These are phyloP conservation scores for Suillus bovinus DNA, from an alignment of 768 basidiomycete genomes.

Conservation along the genomic window DNA sequence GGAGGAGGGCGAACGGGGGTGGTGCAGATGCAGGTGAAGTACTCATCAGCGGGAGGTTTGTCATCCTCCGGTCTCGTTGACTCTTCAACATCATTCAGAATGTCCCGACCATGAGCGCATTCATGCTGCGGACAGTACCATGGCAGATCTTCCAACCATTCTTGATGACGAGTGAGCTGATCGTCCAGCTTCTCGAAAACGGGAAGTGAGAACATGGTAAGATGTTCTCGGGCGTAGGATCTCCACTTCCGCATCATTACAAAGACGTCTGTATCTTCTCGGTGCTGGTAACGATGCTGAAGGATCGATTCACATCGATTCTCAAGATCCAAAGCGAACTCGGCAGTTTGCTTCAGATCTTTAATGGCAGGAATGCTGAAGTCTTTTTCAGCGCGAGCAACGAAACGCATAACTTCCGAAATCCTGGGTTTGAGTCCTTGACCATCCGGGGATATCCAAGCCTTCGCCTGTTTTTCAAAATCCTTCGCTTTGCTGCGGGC, in stretches of 20 bases:
- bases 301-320: conserved; percentile 72
- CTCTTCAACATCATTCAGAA: conserved; percentile 75
- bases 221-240: conserved; percentile 67
- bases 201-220: conserved; percentile 72
- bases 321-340: conserved; percentile 80
- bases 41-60: conserved; percentile 75
- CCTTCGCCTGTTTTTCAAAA: conserved; percentile 74
- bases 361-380: conserved; percentile 67
- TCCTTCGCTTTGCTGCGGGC: conserved; percentile 72
- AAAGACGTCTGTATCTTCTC: conserved; percentile 65
- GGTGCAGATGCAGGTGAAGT: conserved; percentile 83
- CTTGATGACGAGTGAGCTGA: conserved; percentile 65
- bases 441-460: conserved; percentile 63
- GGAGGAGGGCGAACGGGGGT: conserved; percentile 78
- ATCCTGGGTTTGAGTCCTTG: conserved; percentile 60
- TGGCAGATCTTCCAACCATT: conserved; percentile 74
- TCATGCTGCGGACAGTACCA: conserved; percentile 77
- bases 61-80: conserved; percentile 79
- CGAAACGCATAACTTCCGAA: conserved; percentile 67
- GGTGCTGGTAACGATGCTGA: conserved; percentile 57
- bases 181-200: conserved; percentile 70
- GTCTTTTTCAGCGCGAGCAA: conserved; percentile 73
- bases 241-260: conserved; percentile 74
- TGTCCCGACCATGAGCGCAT: conserved; percentile 58
- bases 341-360: conserved; percentile 67